Evolutionary conservation across 306 rosid genomes (phyloP).

Genomic region (Sicyos edulis): DNA sequence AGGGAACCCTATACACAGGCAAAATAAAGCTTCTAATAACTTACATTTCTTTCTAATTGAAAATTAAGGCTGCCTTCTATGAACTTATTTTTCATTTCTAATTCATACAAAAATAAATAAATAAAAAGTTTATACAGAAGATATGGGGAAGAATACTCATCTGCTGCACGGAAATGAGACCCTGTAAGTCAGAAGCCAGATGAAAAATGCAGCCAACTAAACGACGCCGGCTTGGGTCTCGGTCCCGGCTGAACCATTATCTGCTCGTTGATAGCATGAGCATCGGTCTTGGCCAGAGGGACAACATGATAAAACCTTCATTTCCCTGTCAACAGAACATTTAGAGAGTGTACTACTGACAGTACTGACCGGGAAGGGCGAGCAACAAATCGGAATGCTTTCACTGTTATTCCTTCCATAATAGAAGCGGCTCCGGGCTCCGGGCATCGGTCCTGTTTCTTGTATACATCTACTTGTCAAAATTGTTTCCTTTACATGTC

Average conservation of each 20-base stretch:
- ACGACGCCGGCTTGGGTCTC: background rate
- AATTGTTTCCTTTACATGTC: constrained; percentile 12
- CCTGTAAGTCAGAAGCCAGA: background rate
- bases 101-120: background rate
- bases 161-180: constrained; percentile 7
- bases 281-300: background rate
- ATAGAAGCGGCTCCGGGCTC: background rate
- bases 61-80: constrained; percentile 4
- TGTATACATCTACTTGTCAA: background rate
- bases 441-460: background rate
- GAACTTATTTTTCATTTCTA: constrained; percentile 1
- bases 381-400: background rate
- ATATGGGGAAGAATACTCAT: constrained; percentile 11
- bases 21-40: constrained; percentile 2
- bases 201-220: background rate
- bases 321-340: background rate
- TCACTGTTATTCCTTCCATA: background rate
- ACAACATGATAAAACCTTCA: background rate
- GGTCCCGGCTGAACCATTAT: background rate
- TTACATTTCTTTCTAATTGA: constrained; percentile 9
- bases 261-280: background rate
- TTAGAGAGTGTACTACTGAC: background rate
- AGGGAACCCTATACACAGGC: constrained; percentile 12
- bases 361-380: background rate
- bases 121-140: constrained; percentile 3